phyloP scores from a whole-genome alignment of 371 early-diverging fungal species.

The Fennellomyces sp. region DNA sequence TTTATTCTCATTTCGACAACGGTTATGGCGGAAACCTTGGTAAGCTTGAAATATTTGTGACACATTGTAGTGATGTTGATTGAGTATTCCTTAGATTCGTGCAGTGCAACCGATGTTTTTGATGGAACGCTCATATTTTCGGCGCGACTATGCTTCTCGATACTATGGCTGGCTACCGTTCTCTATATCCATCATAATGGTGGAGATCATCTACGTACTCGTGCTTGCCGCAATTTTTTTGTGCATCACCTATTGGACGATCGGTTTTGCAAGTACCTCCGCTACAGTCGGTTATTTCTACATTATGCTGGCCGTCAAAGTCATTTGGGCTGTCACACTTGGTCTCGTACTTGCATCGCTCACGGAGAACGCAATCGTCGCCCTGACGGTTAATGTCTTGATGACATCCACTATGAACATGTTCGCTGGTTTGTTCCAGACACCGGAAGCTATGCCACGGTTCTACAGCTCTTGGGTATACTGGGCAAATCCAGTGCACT shows the following conservation, averaged over 20 bases:
- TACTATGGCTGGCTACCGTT: slow-evolving; percentile 69
- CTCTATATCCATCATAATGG: slow-evolving; percentile 44
- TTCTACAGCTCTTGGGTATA: slow-evolving; percentile 78
- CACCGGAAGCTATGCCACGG: slow-evolving; percentile 57
- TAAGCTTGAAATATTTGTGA: neutral
- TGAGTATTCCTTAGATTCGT: slow-evolving; percentile 3
- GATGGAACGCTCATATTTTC: slow-evolving; percentile 62
- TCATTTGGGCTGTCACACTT: slow-evolving; percentile 61
- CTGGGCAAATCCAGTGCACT: slow-evolving; percentile 66
- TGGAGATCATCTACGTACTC: slow-evolving; percentile 55
- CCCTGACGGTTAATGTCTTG: slow-evolving; percentile 64
- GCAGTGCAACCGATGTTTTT: slow-evolving; percentile 60
- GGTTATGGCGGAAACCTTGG: slow-evolving; percentile 47
- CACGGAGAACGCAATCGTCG: slow-evolving; percentile 37
- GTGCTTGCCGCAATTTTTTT: slow-evolving; percentile 46
- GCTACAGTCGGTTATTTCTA: slow-evolving; percentile 57
- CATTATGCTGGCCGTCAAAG: slow-evolving; percentile 51
- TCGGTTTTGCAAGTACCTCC: slow-evolving; percentile 48
- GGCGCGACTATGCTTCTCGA: slow-evolving; percentile 64
- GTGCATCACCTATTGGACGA: slow-evolving; percentile 65
- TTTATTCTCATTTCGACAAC: slow-evolving; percentile 68
- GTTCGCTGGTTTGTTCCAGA: slow-evolving; percentile 68
- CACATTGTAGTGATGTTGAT: neutral
- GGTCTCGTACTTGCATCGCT: slow-evolving; percentile 64
- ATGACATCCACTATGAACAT: slow-evolving; percentile 55